These are phyloP conservation scores for Pisolithus microcarpus DNA, from an alignment of 768 basidiomycete genomes.

Conservation along the genomic window DNA sequence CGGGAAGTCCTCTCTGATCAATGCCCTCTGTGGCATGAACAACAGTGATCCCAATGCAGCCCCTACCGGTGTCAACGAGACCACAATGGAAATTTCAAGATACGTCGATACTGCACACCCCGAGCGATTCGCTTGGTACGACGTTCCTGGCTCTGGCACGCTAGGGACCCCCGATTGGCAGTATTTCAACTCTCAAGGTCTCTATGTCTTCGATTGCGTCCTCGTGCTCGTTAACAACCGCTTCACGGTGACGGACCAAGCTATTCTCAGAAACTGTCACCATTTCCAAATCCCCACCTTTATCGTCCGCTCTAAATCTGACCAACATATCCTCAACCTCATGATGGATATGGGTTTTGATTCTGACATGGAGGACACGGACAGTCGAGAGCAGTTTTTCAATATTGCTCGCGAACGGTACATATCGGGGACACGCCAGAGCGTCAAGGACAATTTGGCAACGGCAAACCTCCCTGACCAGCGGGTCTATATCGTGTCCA, in stretches of 20 bases:
- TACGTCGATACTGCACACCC: slow-evolving; percentile 14
- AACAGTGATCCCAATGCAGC: slow-evolving; percentile 16
- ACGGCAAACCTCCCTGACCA: slow-evolving; percentile 10
- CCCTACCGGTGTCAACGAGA: slow-evolving; percentile 19
- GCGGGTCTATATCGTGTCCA: slow-evolving; percentile 12
- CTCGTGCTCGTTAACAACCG: slow-evolving; percentile 18
- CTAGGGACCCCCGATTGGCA: slow-evolving; percentile 17
- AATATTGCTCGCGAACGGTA: slow-evolving; percentile 3
- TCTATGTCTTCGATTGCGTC: slow-evolving; percentile 15
- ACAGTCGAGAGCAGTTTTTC: slow-evolving; percentile 1
- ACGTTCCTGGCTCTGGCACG: slow-evolving; percentile 26
- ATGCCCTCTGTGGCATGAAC: slow-evolving; percentile 19
- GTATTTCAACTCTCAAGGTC: slow-evolving; percentile 24
- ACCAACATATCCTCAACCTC: slow-evolving; percentile 10
- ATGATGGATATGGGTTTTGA: slow-evolving; percentile 8
- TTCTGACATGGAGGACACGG: slow-evolving; percentile 1
- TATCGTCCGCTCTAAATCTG: slow-evolving; percentile 24
- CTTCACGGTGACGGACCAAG: slow-evolving; percentile 20
- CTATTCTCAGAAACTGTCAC: slow-evolving; percentile 18
- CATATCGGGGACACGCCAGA: slow-evolving; percentile 4
- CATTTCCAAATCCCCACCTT: slow-evolving; percentile 20
- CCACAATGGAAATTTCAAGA: slow-evolving; percentile 14
- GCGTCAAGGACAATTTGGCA: slow-evolving; percentile 5
- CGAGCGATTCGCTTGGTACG: slow-evolving; percentile 20
- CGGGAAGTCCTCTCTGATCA: slow-evolving; percentile 14